Evolutionary conservation across 352 stramenopile species (phyloP), one percentile per base, ranked within the genome.

Genomic region (Globisporangium polare): DNA sequence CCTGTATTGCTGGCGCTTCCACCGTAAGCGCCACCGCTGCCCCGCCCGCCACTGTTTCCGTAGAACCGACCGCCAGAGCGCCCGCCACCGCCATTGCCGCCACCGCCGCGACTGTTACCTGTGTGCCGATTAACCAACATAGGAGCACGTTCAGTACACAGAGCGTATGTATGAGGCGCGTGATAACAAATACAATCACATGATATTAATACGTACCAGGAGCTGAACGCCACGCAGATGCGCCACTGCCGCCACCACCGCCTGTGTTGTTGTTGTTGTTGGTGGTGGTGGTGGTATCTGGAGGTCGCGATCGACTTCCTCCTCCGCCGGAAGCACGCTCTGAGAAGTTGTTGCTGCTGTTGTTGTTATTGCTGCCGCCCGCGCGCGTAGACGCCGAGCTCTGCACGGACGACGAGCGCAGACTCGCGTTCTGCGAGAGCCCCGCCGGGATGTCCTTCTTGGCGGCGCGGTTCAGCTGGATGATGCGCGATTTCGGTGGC

Each of bases 401-500:
- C 20, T 53, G 71, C 59, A 51, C 66, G 65, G 46, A 58, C 60
- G 54, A 55, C 22, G 47, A 62, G 60, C 63, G 60, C 45, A 58
- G 59, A 42, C 46, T 70, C 18, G 55, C 60, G 51, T 46, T 58
- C 52, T 33, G 59, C 59, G 35, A 63, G 65, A 57, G 65, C 22
- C 41, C 29, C 31, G 52, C 35, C 12, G 45, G 49, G 26, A 57
- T 69, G 37, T 74, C 69, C 7, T 69, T 65, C 62, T 75, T 74
- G 33, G 26, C 27, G 27, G 63, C 59, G 49, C 56, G 59, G 24
- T 69, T 78, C 42, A 80, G 69, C 59, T 80, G 69, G 33, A 78
- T 68, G 49, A 78, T 80, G 24, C 74, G 71, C 33, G 74, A 74
- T 55, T 78, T 80, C 29, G 33, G 60, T 46, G 9, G 62, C 31